phyloP scores from a whole-genome alignment of 768 basidiomycete species.

The Hypholoma sublateritium region DNA sequence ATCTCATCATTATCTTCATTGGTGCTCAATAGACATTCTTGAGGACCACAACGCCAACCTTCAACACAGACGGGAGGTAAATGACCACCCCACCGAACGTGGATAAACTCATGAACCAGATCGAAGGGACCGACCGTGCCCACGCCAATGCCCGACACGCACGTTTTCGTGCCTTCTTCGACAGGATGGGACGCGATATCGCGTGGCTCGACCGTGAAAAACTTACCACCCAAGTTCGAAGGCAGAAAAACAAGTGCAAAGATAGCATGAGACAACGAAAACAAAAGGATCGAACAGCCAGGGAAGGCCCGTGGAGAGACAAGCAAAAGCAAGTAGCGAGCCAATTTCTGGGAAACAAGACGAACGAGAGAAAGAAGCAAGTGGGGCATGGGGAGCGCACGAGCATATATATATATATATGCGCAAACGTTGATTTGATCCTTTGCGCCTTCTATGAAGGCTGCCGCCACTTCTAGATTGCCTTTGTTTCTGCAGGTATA shows the following conservation, averaged over 20 bases:
- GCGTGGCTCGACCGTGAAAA: slow-evolving; percentile 57
- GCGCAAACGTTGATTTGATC: neutral
- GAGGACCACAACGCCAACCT: slow-evolving; percentile 42
- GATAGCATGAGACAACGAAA: neutral
- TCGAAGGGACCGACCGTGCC: slow-evolving; percentile 42
- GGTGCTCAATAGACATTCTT: slow-evolving; percentile 41
- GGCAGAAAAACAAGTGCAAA: neutral
- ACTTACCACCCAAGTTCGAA: slow-evolving; percentile 48
- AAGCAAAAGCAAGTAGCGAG: neutral
- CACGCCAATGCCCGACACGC: slow-evolving; percentile 59
- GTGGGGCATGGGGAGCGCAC: neutral
- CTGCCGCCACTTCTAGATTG: neutral
- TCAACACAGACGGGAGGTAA: neutral
- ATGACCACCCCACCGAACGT: slow-evolving; percentile 2
- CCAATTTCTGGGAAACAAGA: neutral
- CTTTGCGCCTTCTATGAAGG: neutral
- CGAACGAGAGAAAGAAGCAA: neutral
- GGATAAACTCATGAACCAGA: slow-evolving; percentile 57
- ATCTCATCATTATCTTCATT: slow-evolving; percentile 33
- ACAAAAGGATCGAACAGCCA: slow-evolving; percentile 3
- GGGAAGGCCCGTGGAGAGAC: neutral
- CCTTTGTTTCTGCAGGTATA: too few relatives aligned
- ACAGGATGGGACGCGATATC: slow-evolving; percentile 58
- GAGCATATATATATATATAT: neutral
- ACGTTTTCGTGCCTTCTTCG: slow-evolving; percentile 47